These are phyloP conservation scores for Quercus cerris DNA, from an alignment of 306 rosid species.

Conservation along the genomic window DNA sequence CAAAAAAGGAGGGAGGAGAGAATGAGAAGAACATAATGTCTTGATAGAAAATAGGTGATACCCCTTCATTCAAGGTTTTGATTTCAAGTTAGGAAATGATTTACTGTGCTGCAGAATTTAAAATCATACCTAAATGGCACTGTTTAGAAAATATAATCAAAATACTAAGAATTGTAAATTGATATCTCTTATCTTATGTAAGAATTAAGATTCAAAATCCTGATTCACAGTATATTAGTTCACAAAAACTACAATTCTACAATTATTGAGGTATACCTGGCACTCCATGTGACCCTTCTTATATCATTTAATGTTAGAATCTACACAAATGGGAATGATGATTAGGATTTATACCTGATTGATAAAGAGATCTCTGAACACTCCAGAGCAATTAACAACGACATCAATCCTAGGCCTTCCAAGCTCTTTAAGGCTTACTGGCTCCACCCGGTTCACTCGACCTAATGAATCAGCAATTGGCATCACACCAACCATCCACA, in stretches of 20 bases:
- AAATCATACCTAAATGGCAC: background rate
- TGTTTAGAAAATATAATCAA: background rate
- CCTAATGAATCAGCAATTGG: conserved; percentile 86
- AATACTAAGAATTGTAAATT: background rate
- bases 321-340: background rate
- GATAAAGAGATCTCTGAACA: conserved; percentile 97
- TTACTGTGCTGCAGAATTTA: background rate
- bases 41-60: background rate
- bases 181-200: background rate
- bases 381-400: conserved; percentile 97
- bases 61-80: background rate
- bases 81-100: background rate
- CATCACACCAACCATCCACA: conserved; percentile 95
- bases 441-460: conserved; percentile 82
- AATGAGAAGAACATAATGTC: background rate
- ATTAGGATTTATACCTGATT: conserved; percentile 65
- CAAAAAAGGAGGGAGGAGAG: background rate
- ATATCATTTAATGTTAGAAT: background rate
- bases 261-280: background rate
- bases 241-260: too few species aligned
- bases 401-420: conserved; percentile 99
- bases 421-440: conserved; percentile 88
- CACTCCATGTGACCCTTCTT: background rate
- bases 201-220: background rate
- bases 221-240: background rate